Evolutionary conservation across 257 asterid genomes (phyloP).

Genomic region (Gentiana dahurica): DNA sequence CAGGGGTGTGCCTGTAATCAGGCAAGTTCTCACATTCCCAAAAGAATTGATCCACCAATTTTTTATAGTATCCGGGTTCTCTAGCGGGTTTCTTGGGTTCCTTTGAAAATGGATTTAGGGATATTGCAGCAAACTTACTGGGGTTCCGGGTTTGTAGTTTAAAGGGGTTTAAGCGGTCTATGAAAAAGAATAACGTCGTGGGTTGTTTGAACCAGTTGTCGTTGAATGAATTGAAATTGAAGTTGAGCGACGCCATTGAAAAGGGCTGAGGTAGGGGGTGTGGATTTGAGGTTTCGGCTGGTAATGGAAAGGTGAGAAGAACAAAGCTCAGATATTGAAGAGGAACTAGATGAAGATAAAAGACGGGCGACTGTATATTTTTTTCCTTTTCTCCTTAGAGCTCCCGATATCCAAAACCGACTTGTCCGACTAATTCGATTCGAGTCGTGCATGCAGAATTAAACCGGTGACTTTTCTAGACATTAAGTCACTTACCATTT

Average conservation of each 20-base stretch:
- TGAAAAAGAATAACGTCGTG: constrained; percentile 25
- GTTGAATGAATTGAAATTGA: constrained; percentile 69
- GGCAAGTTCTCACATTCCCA: constrained; percentile 90
- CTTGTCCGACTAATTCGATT: too few species aligned
- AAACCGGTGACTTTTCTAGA: too few species aligned
- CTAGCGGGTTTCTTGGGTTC: constrained; percentile 28
- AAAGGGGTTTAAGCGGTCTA: constrained; percentile 27
- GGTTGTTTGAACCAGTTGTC: constrained; percentile 69
- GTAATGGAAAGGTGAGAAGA: background rate
- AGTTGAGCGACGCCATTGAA: constrained; percentile 59
- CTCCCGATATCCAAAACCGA: too few species aligned
- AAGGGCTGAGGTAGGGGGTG: too few species aligned
- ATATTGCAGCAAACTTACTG: constrained; percentile 54
- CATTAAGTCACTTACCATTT: too few species aligned
- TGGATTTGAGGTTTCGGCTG: too few species aligned
- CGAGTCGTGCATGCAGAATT: too few species aligned
- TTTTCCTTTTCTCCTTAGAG: too few species aligned
- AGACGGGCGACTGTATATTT: too few species aligned
- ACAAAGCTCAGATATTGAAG: background rate
- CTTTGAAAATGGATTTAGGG: constrained; percentile 38
- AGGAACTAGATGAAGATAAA: background rate
- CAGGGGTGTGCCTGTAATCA: constrained; percentile 65
- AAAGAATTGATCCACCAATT: constrained; percentile 67
- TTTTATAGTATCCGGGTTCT: constrained; percentile 47
- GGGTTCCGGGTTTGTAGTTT: constrained; percentile 37